These are phyloP conservation scores for Paramecium sexaurelia DNA, from an alignment of 73 alveolate species.

Conservation along the genomic window DNA sequence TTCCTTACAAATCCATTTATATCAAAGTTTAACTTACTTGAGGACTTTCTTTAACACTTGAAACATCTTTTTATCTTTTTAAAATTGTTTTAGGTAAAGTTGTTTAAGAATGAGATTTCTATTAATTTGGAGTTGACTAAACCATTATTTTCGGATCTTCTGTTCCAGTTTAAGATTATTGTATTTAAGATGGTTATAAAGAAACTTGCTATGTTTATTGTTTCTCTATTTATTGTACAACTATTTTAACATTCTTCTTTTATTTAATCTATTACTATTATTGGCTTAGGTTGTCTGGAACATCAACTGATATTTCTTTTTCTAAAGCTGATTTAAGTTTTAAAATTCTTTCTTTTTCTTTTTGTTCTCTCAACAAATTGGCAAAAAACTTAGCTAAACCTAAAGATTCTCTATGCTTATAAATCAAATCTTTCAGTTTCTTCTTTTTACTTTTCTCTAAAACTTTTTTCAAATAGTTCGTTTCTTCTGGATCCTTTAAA, in stretches of 20 bases:
- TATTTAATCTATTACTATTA: not conserved
- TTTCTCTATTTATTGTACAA: not conserved
- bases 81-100: not conserved
- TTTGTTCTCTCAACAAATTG: not conserved
- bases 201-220: not conserved
- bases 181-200: not conserved
- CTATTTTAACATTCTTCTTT: conserved; percentile 12
- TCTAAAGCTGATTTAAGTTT: conserved; percentile 14
- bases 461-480: conserved; percentile 23
- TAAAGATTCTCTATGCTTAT: conserved; percentile 14
- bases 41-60: not conserved
- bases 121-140: not conserved
- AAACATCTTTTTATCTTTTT: not conserved
- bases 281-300: conserved; percentile 2
- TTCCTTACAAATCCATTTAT: not conserved
- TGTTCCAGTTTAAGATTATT: not conserved
- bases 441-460: conserved; percentile 48
- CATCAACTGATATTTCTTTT: conserved; percentile 9
- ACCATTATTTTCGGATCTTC: not conserved
- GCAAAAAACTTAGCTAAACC: conserved; percentile 20
- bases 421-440: conserved; percentile 24
- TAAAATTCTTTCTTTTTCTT: conserved; percentile 26
- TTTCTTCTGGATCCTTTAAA: conserved; percentile 55
- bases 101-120: not conserved
- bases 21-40: not conserved